Evolutionary conservation across 2,329 filamentous ascomycete genomes (phyloP), one percentile per base, ranked within the genome.

Genomic region (Fusarium pilosicola): DNA sequence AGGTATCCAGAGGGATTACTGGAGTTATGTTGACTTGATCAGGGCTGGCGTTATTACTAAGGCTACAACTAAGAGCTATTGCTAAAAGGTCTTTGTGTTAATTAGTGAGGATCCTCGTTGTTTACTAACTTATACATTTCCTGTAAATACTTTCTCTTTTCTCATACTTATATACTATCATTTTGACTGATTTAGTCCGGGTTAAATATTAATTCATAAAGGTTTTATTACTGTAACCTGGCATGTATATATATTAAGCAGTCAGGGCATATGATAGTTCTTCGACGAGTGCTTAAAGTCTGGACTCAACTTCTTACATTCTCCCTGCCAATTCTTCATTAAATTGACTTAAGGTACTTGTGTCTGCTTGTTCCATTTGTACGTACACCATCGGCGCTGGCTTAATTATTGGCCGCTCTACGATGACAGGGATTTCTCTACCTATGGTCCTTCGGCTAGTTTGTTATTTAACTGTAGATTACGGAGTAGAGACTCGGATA

Each of bases 161-260:
- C 6, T 5, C 13, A 5, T n/a, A 17, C 22, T 8, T n/a, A 17
- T n/a, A 0, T n/a, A 30, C 7, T 4, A 12, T 22, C 6, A 5
- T 22, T 48, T 48, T 4, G 5, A 6, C 4, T 4, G 7, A 0
- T 6, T 17, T 0, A 17, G n/a, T 2, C 11, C 0, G 6, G 9
- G 9, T 2, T 44, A 7, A 24, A 44, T 11, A 26, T 26, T 26
- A 9, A 20, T 45, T 2, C 1, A 44, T 10, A 1, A 17, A 7
- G 1, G 6, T 17, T 17, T 7, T 22, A 8, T 12, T 17, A 11
- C 20, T 30, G 10, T 30, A 3, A 20, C 9, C 44, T 20, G 5
- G 0, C 44, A 45, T 0, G 8, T 13, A 9, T 10, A 4, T 6
- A 26, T 4, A 26, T 5, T 1, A 26, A 20, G 12, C 24, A 20